Conservation (phyloP, 2,329 filamentous ascomycete species). For the Didymella arachidicola region DNA sequence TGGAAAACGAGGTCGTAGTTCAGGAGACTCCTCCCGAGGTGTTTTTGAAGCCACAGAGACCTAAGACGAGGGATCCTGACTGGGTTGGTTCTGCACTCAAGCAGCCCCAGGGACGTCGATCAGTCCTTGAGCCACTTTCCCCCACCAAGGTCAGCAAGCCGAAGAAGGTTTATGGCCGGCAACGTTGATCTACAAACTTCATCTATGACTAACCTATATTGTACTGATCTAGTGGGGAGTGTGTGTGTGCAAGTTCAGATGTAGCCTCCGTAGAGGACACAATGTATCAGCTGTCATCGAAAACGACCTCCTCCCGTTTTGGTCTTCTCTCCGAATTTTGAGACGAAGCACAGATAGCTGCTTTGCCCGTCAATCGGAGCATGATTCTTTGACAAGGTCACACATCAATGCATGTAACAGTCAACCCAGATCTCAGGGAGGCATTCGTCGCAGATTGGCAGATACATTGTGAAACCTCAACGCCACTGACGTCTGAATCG, state of each 20-base stretch:
- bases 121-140: background rate
- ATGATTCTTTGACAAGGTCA: background rate
- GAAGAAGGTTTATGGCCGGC: slow-evolving; percentile 14
- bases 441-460: background rate
- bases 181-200: slow-evolving; percentile 2
- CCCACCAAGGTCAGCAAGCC: background rate
- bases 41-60: background rate
- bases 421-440: background rate
- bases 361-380: background rate
- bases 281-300: background rate
- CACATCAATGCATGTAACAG: background rate
- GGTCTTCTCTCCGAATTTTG: no score
- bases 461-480: background rate
- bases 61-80: background rate
- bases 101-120: background rate
- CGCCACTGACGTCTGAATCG: background rate
- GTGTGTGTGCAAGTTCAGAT: background rate
- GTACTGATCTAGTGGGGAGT: background rate
- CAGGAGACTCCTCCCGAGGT: slow-evolving; percentile 17
- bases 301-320: background rate
- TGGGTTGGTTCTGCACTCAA: background rate
- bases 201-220: background rate
- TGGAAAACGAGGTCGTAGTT: slow-evolving; percentile 3
- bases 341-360: no score
- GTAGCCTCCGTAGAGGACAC: background rate